Percentiles rank a stretch among this genome's conserved stretches.
These are phyloP conservation scores for Erysimum cheiri DNA, from an alignment of 441 rosid genomes.

Conservation along the genomic window DNA sequence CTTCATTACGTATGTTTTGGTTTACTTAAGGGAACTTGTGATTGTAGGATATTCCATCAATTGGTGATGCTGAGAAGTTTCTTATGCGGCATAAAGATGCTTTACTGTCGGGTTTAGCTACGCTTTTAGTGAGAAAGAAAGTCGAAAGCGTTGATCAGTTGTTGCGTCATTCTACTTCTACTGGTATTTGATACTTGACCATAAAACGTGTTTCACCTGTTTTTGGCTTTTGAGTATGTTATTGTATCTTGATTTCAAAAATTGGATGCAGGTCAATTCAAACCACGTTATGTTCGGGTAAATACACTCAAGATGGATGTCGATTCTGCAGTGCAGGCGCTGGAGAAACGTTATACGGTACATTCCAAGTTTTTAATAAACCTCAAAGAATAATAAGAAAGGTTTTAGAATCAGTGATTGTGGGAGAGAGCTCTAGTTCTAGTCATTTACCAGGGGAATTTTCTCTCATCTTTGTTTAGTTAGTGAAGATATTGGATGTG, in stretches of 20 bases:
- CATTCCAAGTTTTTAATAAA: conserved; percentile 18
- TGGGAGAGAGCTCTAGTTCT: neutral
- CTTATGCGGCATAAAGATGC: conserved; percentile 57
- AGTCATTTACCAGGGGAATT: neutral
- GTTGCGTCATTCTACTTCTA: conserved; percentile 54
- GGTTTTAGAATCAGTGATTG: conserved; percentile 12
- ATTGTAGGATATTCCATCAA: conserved; percentile 56
- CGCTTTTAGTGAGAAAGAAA: conserved; percentile 68
- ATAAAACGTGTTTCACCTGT: neutral
- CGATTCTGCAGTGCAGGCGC: conserved; percentile 62
- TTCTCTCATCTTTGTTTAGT: neutral
- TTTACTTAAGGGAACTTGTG: conserved; percentile 25
- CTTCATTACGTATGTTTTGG: conserved; percentile 1
- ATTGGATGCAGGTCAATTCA: conserved; percentile 59
- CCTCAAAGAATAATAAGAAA: conserved; percentile 11
- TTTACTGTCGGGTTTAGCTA: conserved; percentile 63
- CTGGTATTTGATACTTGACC: conserved; percentile 49
- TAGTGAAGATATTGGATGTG: conserved; percentile 13
- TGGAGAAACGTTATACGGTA: conserved; percentile 68
- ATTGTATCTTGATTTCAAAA: conserved; percentile 28
- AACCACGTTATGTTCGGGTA: conserved; percentile 85
- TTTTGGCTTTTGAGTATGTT: conserved; percentile 1
- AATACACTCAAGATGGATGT: conserved; percentile 81
- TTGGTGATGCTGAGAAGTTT: conserved; percentile 83
- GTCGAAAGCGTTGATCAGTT: conserved; percentile 61